Evolutionary conservation across 306 rosid species (phyloP).

Genomic region (Lagenaria siceraria): DNA sequence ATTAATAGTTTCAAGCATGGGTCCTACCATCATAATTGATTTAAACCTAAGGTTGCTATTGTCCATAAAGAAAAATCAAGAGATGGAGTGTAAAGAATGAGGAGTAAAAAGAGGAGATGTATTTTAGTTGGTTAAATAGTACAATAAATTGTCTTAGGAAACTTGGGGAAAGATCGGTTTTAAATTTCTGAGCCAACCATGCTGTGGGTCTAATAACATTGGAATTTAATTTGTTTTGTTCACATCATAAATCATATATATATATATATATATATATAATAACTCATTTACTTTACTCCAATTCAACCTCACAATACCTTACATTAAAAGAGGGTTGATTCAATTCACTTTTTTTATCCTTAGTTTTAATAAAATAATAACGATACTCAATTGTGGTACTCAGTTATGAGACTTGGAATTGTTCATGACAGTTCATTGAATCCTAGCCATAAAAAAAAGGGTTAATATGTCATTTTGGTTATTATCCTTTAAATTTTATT

Average conservation of each 20-base stretch:
- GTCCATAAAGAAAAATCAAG: neutral
- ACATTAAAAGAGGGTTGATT: neutral
- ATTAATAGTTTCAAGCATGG: neutral
- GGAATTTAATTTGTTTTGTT: neutral
- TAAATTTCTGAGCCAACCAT: neutral
- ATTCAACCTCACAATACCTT: neutral
- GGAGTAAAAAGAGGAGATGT: neutral
- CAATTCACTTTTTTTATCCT: neutral
- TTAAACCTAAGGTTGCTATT: neutral
- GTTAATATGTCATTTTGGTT: too few relatives aligned
- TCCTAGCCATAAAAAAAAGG: too few relatives aligned
- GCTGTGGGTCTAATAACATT: neutral
- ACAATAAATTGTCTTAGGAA: neutral
- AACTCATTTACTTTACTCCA: neutral
- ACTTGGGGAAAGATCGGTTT: neutral
- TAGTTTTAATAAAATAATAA: neutral
- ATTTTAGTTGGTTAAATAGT: neutral
- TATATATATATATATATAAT: neutral
- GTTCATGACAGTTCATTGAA: neutral
- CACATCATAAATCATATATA: neutral
- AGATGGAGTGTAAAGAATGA: neutral
- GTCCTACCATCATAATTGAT: neutral
- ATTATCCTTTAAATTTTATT: too few relatives aligned
- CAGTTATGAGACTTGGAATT: neutral
- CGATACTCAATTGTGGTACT: neutral